Percentiles rank a stretch among this genome's conserved stretches.
These are phyloP conservation scores for Cinnamomum micranthum DNA, from an alignment of 164 flowering plant genomes.

Conservation along the genomic window DNA sequence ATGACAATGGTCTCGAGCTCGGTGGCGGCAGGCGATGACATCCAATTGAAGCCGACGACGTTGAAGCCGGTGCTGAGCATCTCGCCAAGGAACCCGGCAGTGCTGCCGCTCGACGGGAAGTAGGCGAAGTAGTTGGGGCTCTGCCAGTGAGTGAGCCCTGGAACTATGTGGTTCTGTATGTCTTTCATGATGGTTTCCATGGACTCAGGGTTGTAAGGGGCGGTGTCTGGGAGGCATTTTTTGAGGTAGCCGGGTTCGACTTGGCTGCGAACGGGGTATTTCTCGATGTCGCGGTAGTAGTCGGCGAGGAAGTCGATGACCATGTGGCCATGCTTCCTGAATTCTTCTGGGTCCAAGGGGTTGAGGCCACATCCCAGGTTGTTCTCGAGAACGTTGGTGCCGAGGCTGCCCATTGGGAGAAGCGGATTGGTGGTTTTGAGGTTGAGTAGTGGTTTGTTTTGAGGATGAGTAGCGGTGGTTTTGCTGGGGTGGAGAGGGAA, in stretches of 20 bases:
- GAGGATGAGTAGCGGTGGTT: not conserved
- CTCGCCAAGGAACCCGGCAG: constrained; percentile 59
- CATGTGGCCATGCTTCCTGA: constrained; percentile 55
- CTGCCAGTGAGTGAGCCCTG: constrained; percentile 71
- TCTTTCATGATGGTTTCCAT: constrained; percentile 49
- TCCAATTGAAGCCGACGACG: constrained; percentile 68
- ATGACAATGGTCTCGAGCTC: constrained; percentile 50
- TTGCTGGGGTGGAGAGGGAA: not conserved
- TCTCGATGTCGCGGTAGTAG: constrained; percentile 49
- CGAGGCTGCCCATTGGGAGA: constrained; percentile 24
- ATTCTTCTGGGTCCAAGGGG: constrained; percentile 57
- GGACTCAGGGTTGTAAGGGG: constrained; percentile 50
- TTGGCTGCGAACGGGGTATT: constrained; percentile 59
- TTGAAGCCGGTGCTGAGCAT: constrained; percentile 58
- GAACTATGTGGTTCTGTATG: constrained; percentile 41
- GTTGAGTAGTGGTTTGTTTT: not conserved
- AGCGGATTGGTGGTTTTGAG: not conserved
- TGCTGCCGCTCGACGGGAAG: constrained; percentile 47
- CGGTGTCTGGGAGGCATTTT: constrained; percentile 36
- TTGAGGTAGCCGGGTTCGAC: constrained; percentile 66
- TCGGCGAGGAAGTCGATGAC: constrained; percentile 63
- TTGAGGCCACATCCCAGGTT: constrained; percentile 13
- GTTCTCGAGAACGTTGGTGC: constrained; percentile 13
- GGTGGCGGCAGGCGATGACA: constrained; percentile 66
- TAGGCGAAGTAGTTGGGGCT: constrained; percentile 65